Evolutionary conservation across 2,329 filamentous ascomycete species (phyloP).

Genomic region (Aspergillus sp.): DNA sequence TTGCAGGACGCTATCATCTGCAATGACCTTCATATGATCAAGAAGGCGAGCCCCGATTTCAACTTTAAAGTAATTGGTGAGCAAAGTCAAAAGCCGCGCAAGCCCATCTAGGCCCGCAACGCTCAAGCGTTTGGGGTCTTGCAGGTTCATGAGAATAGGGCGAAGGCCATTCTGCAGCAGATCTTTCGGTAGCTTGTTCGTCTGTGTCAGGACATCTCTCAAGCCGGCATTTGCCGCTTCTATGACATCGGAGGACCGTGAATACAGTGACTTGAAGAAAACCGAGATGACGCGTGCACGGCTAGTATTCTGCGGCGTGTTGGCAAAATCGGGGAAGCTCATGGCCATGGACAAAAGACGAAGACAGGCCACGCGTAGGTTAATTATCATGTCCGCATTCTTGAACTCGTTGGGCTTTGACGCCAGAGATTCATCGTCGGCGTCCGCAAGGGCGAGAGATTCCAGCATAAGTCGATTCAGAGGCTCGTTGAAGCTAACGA

Average conservation of each 20-base stretch:
- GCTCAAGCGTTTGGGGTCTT: slow-evolving; percentile 82
- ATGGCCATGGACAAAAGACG: slow-evolving; percentile 88
- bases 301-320: slow-evolving; percentile 57
- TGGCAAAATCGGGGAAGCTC: slow-evolving; percentile 82
- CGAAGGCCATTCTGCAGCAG: slow-evolving; percentile 86
- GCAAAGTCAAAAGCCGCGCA: slow-evolving; percentile 73
- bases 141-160: slow-evolving; percentile 91
- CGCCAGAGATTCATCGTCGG: slow-evolving; percentile 83
- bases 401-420: slow-evolving; percentile 90
- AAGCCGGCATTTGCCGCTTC: slow-evolving; percentile 87
- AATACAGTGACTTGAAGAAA: slow-evolving; percentile 97
- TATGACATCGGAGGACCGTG: slow-evolving; percentile 82
- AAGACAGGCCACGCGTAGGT: slow-evolving; percentile 84
- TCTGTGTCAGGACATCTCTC: slow-evolving; percentile 76
- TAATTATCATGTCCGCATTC: slow-evolving; percentile 90
- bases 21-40: slow-evolving; percentile 86
- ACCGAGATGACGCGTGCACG: slow-evolving; percentile 70
- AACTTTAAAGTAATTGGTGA: slow-evolving; percentile 98
- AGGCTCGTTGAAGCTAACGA: slow-evolving; percentile 85
- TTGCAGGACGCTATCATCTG: slow-evolving; percentile 69
- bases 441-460: slow-evolving; percentile 85
- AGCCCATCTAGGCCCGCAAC: slow-evolving; percentile 86
- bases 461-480: slow-evolving; percentile 86
- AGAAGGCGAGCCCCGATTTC: slow-evolving; percentile 91
- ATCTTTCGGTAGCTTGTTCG: slow-evolving; percentile 88